Base-by-base conservation (phyloP, 2,329 filamentous ascomycete genomes). In the Rhytidhysteron rufulum region DNA sequence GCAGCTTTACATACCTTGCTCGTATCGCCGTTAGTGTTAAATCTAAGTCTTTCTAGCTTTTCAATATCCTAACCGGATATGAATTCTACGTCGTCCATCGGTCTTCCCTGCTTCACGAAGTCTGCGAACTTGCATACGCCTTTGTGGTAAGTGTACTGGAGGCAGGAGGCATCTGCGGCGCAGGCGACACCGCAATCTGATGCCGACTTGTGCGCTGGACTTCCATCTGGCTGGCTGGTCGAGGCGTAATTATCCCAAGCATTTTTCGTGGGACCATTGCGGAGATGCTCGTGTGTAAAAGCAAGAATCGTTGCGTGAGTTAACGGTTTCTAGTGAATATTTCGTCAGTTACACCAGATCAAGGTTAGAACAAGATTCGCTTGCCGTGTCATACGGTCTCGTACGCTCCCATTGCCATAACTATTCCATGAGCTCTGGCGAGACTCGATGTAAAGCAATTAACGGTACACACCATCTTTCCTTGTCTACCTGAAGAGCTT, bases 371-470 rank as follows among this genome's bases (percentile, higher is more conserved):
- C 24, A 27, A 27, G 24, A 8, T 27, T 27, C 24, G 31, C 15
- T 8, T 7, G 17, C 7, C 31, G 9, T 8, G 31, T 33, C 31
- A 11, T 45, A 22, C 17, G 48, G 44, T 21, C 50, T 41, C 20
- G 30, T 34, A 41, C 65, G 58, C 47, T 68, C 65, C 64, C 70
- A 80, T 41, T 68, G 64, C 67, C 73, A 75, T 30, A 79, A 54
- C 1, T 64, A 60, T 8, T 63, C 55, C 71, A 78, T 75, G 39
- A 77, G 73, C 19, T 68, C 61, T 1, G 70, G 63, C 19, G 54
- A 57, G 17, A 66, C 47, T 34, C 61, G 55, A 41, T 69, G 66
- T 38, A 66, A 54, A 5, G 64, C 66, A 6, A 73, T 50, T 20
- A 68, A 60, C 7, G 69, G 67, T 10, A 62, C 49, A 42, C 70